Conservation (phyloP, 352 stramenopile genomes). For the Phytophthora meadii region DNA sequence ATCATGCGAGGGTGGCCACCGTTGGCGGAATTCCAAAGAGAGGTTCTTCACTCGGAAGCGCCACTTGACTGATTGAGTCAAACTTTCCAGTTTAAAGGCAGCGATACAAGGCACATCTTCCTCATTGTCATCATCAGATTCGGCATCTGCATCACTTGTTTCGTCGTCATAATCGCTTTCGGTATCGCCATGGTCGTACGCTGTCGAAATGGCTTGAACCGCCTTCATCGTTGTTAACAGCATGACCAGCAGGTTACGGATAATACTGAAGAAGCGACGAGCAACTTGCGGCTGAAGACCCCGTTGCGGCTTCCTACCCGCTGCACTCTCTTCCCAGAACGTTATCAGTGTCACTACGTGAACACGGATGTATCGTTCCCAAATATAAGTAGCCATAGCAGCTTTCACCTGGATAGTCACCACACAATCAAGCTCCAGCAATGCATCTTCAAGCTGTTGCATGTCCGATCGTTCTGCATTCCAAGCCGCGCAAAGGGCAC, state of each 20-base stretch:
- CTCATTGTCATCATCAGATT: slow-evolving; percentile 39
- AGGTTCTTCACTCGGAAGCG: slow-evolving; percentile 57
- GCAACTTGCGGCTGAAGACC: slow-evolving; percentile 81
- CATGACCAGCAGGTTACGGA: slow-evolving; percentile 62
- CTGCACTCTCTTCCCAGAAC: slow-evolving; percentile 85
- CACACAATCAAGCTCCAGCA: slow-evolving; percentile 69
- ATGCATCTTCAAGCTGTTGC: slow-evolving; percentile 81
- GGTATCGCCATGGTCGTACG: slow-evolving; percentile 18
- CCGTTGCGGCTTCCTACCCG: slow-evolving; percentile 67
- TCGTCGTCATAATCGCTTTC: slow-evolving; percentile 43
- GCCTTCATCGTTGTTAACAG: slow-evolving; percentile 46
- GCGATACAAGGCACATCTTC: slow-evolving; percentile 19
- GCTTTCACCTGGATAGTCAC: slow-evolving; percentile 44
- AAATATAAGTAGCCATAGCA: slow-evolving; percentile 79
- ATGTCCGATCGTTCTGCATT: slow-evolving; percentile 86
- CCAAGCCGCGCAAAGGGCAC: slow-evolving; percentile 74
- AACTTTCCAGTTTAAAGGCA: slow-evolving; percentile 49
- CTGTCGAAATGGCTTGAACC: slow-evolving; percentile 1
- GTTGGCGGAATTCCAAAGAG: slow-evolving; percentile 42
- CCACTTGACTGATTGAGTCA: slow-evolving; percentile 60
- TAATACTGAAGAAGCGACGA: slow-evolving; percentile 81
- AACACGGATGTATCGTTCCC: slow-evolving; percentile 83
- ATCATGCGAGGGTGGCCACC: slow-evolving; percentile 68
- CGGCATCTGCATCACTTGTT: slow-evolving; percentile 29
- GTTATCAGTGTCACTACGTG: slow-evolving; percentile 83